A percentile compares a stretch with the other conserved stretches of the same genome.
These are phyloP conservation scores for Oehlia diaphana DNA, from an alignment of 192 early-diverging fungal genomes.

Conservation along the genomic window DNA sequence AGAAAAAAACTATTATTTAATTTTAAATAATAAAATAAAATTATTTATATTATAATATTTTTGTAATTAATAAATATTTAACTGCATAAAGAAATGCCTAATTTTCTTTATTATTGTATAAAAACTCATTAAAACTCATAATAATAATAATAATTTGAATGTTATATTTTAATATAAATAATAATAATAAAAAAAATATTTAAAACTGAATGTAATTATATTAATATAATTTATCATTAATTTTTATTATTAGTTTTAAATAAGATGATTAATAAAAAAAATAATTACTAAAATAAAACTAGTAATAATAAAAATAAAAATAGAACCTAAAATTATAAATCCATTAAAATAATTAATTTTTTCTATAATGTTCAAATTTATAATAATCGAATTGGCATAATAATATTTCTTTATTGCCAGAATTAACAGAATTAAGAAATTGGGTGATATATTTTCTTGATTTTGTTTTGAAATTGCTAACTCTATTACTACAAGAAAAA, in stretches of 20 bases:
- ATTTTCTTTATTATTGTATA: too few relatives aligned
- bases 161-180: too few relatives aligned
- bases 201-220: too few relatives aligned
- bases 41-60: too few relatives aligned
- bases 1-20: too few relatives aligned
- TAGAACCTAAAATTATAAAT: background rate
- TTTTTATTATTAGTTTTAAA: background rate
- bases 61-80: too few relatives aligned
- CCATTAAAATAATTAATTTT: background rate
- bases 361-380: background rate
- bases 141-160: too few relatives aligned
- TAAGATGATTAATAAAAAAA: background rate
- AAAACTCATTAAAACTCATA: too few relatives aligned
- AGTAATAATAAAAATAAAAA: background rate
- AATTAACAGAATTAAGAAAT: constrained; percentile 21
- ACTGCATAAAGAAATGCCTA: too few relatives aligned
- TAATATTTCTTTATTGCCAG: constrained; percentile 21
- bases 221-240: too few relatives aligned
- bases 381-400: background rate
- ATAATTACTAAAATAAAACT: background rate
- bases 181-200: too few relatives aligned
- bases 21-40: too few relatives aligned
- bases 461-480: constrained; percentile 4
- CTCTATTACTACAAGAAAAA: constrained; percentile 21
- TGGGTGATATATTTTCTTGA: background rate